Conservation (phyloP, 192 early-diverging fungal genomes). For the Ambispora gerdemannii region DNA sequence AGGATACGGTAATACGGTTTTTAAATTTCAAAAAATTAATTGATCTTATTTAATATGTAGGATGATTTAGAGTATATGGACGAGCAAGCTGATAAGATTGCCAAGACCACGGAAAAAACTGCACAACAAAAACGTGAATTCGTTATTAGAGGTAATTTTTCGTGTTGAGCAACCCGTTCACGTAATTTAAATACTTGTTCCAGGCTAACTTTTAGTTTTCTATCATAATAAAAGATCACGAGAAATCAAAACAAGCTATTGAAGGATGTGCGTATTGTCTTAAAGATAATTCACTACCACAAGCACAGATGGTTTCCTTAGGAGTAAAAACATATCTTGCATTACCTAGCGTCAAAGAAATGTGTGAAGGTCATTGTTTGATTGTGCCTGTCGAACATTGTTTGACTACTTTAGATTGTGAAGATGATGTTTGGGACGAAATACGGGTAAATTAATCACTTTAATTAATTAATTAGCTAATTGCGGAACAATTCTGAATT, state of each 20-base stretch:
- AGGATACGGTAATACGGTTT: too few relatives aligned
- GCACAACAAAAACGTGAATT: slow-evolving; percentile 64
- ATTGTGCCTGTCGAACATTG: slow-evolving; percentile 90
- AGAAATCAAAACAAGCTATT: slow-evolving; percentile 58
- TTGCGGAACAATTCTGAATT: too few relatives aligned
- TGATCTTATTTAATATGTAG: slow-evolving; percentile 39
- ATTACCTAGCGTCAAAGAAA: slow-evolving; percentile 67
- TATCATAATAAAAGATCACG: slow-evolving; percentile 54
- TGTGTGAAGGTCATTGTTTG: slow-evolving; percentile 82
- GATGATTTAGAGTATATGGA: slow-evolving; percentile 91
- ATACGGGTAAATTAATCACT: slow-evolving; percentile 59
- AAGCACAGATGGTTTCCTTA: slow-evolving; percentile 68
- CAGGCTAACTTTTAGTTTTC: neutral
- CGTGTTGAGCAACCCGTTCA: neutral
- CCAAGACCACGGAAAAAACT: slow-evolving; percentile 55
- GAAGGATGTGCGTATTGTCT: slow-evolving; percentile 78
- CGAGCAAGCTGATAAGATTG: slow-evolving; percentile 77
- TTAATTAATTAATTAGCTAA: neutral
- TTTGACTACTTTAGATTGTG: slow-evolving; percentile 75
- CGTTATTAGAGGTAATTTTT: slow-evolving; percentile 59
- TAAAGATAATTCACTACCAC: slow-evolving; percentile 63
- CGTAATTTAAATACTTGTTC: neutral
- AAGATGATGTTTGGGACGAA: slow-evolving; percentile 93
- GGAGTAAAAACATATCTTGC: slow-evolving; percentile 78
- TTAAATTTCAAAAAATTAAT: slow-evolving; percentile 29